Evolutionary conservation across 2,329 filamentous ascomycete genomes (phyloP), one percentile per base, ranked within the genome.

Genomic region (Calycina herbarum): DNA sequence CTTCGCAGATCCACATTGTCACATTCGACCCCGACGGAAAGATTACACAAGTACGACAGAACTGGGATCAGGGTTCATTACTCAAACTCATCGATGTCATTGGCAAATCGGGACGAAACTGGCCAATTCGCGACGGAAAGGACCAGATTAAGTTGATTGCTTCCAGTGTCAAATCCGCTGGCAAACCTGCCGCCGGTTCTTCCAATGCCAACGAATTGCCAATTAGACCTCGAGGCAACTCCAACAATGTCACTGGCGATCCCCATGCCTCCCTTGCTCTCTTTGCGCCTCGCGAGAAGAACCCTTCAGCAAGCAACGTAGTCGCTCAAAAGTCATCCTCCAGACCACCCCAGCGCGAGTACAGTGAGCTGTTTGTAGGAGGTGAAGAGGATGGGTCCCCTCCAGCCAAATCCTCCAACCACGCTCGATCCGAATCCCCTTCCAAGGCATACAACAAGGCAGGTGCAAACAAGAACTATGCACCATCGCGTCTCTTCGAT

Each of bases 61-160:
- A 90, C 77, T 99, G 95, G 95, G 95, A 99, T 77, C 95, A 99
- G 79, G 94, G 89, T 67, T 90, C 93, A 63, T 86, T 99, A 51
- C 86, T 99, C 71, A 98, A 95, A 81, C 90, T 96, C 78, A 85
- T 97, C 69, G 94, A 97, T 68, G 89, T 97, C 64, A 98, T 99
- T 78, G 94, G 95, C 74, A 90, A 89, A 76, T 89, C 90, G 63
- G 92, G 92, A 64, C 91, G 90, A 77, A 96, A 95, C 79, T 99
- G 95, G 95, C 95, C 95, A 63, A 96, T 99, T 76, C 87, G 88
- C 72, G 93, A 97, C 76, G 91, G 89, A 76, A 87, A 87, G 73
- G 93, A 97, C 63, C 94, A 98, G 80, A 84, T 90, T 72, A 89
- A 87, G 73, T 81, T 97, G 73, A 92, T 97, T 73, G 82, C 85